These are phyloP conservation scores for Begonia peltatifolia DNA, from an alignment of 306 rosid species.

Conservation along the genomic window DNA sequence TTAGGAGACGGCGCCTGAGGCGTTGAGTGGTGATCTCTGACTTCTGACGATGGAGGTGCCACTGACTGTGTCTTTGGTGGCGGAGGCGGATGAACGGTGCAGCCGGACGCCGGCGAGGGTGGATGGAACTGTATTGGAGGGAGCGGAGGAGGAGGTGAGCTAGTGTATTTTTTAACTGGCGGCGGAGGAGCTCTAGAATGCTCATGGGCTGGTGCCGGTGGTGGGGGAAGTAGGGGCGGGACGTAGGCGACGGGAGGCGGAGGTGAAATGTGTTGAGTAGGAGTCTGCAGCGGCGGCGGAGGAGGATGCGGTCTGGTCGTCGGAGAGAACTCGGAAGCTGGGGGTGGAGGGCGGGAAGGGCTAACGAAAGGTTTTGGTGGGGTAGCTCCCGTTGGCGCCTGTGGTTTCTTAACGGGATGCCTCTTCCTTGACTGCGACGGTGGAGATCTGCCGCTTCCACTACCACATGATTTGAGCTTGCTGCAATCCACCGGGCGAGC, in stretches of 20 bases:
- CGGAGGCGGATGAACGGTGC: constrained; percentile 7
- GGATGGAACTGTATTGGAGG: background rate
- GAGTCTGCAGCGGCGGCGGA: constrained; percentile 5
- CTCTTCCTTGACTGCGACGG: background rate
- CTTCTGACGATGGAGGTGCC: constrained; percentile 1
- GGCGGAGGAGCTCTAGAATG: background rate
- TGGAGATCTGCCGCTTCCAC: background rate
- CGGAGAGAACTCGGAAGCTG: constrained; percentile 18
- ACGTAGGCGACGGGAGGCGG: constrained; percentile 2
- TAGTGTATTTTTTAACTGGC: background rate
- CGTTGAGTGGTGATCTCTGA: background rate
- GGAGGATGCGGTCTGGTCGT: constrained; percentile 13
- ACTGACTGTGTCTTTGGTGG: background rate
- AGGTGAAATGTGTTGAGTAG: constrained; percentile 3
- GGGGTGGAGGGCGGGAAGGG: constrained; percentile 10
- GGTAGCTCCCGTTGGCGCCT: background rate
- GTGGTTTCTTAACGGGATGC: background rate
- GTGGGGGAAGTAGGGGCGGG: constrained; percentile 9
- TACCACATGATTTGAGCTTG: constrained; percentile 5
- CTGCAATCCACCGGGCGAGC: constrained; percentile 11
- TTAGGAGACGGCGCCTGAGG: constrained; percentile 10
- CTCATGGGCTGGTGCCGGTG: background rate
- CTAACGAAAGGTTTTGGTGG: constrained; percentile 1
- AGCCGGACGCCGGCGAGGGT: constrained; percentile 10
- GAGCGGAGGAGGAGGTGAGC: background rate